Evolutionary conservation across 352 stramenopile genomes (phyloP).

Genomic region (Phytopythium cucurbitacearum): DNA sequence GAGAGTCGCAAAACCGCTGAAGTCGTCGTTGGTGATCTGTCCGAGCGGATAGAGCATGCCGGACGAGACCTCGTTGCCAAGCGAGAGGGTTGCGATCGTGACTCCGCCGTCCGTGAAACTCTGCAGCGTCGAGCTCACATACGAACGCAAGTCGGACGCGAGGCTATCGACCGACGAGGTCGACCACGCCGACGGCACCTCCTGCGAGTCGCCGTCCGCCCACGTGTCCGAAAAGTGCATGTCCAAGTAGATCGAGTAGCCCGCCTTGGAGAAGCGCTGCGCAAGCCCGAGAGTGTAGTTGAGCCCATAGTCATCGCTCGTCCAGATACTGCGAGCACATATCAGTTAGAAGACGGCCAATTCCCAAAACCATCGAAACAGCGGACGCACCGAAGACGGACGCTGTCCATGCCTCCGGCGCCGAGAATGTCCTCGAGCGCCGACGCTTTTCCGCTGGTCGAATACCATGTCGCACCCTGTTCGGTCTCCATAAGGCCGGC

Average conservation of each 20-base stretch:
- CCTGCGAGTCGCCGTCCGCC: slow-evolving; percentile 20
- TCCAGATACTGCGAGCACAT: slow-evolving; percentile 17
- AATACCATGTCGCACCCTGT: slow-evolving; percentile 18
- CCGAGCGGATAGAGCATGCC: slow-evolving; percentile 28
- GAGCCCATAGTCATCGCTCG: slow-evolving; percentile 13
- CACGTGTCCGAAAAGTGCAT: slow-evolving; percentile 32
- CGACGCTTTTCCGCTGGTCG: slow-evolving; percentile 9
- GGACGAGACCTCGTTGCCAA: slow-evolving; percentile 27
- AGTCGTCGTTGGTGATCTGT: slow-evolving; percentile 20
- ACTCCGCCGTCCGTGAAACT: slow-evolving; percentile 24
- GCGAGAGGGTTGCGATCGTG: slow-evolving; percentile 18
- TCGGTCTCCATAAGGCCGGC: slow-evolving; percentile 19
- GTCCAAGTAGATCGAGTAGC: slow-evolving; percentile 28
- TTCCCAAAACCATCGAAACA: neutral
- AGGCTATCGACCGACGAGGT: slow-evolving; percentile 13
- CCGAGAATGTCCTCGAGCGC: slow-evolving; percentile 26
- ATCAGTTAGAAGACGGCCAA: neutral
- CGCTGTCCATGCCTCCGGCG: slow-evolving; percentile 22
- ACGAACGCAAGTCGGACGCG: slow-evolving; percentile 10
- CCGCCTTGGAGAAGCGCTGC: slow-evolving; percentile 20
- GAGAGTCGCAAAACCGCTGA: slow-evolving; percentile 17
- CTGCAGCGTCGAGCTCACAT: slow-evolving; percentile 25
- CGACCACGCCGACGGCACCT: slow-evolving; percentile 16
- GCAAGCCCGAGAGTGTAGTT: slow-evolving; percentile 20
- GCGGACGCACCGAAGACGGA: slow-evolving; percentile 18